A percentile compares a stretch with the other conserved stretches of the same genome.
Evolutionary conservation across 305 asterid species (phyloP).

Genomic region (Stenogyne calaminthoides): DNA sequence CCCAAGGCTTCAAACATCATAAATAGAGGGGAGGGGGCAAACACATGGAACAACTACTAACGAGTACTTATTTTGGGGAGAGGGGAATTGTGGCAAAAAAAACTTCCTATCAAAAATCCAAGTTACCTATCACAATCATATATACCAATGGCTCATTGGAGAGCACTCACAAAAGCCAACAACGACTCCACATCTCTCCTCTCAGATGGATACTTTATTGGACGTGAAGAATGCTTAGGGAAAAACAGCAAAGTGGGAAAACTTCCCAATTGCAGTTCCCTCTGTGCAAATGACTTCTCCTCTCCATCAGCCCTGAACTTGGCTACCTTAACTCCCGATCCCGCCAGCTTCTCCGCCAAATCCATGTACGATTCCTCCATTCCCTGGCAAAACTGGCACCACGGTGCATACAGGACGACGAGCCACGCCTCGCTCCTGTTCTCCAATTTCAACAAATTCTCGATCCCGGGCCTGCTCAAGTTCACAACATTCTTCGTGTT

Average conservation of each 20-base stretch:
- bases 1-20: slow-evolving; percentile 26
- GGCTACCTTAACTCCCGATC: slow-evolving; percentile 78
- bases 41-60: not conserved
- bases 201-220: slow-evolving; percentile 84
- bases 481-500: slow-evolving; percentile 46
- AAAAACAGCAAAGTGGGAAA: slow-evolving; percentile 90
- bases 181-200: slow-evolving; percentile 83
- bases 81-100: not conserved
- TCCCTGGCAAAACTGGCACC: slow-evolving; percentile 96
- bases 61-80: too few relatives aligned
- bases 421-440: slow-evolving; percentile 83
- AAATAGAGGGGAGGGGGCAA: not conserved
- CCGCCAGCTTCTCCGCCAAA: slow-evolving; percentile 62
- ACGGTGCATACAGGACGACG: slow-evolving; percentile 91
- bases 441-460: slow-evolving; percentile 72
- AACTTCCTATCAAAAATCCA: not conserved
- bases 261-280: slow-evolving; percentile 75
- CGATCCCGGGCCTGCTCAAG: slow-evolving; percentile 78
- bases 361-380: slow-evolving; percentile 84
- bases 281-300: slow-evolving; percentile 78
- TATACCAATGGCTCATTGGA: slow-evolving; percentile 38
- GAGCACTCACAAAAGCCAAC: slow-evolving; percentile 83
- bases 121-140: not conserved
- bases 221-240: slow-evolving; percentile 69
- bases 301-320: slow-evolving; percentile 95